phyloP scores from a whole-genome alignment of 306 rosid species.

The Gastrolobium villosum region DNA sequence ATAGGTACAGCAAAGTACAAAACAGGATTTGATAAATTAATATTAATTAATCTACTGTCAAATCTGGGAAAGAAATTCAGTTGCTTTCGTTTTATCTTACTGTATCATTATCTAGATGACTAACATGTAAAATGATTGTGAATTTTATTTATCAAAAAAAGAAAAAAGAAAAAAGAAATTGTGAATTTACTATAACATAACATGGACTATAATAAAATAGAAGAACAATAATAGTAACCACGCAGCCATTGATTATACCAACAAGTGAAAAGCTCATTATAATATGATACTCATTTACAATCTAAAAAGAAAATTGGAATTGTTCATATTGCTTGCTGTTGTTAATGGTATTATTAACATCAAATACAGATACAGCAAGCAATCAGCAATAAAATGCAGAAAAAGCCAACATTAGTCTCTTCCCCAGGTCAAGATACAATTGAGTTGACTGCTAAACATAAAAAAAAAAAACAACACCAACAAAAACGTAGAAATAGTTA shows the following conservation, averaged over 20 bases:
- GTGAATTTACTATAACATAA: background rate
- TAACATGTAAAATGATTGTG: background rate
- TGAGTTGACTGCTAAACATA: conserved; percentile 34
- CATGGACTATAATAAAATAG: background rate
- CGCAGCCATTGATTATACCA: background rate
- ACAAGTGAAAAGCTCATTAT: background rate
- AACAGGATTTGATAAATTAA: too few species aligned
- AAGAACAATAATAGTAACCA: background rate
- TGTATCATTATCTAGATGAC: background rate
- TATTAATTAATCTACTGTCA: too few species aligned
- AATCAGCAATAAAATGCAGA: conserved; percentile 15
- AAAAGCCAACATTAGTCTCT: conserved; percentile 26
- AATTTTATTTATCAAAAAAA: background rate
- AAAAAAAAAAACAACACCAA: too few species aligned
- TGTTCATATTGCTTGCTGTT: conserved; percentile 35
- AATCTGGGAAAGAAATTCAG: background rate
- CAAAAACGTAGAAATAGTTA: conserved; percentile 8
- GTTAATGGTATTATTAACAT: conserved; percentile 37
- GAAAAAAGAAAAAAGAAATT: background rate
- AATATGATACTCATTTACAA: background rate
- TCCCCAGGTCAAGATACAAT: conserved; percentile 30
- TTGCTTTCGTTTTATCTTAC: background rate
- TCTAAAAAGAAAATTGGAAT: conserved; percentile 17
- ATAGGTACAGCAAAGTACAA: too few species aligned
- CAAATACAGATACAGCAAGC: background rate